These are phyloP conservation scores for Colletotrichum sp. DNA, from an alignment of 2,329 filamentous ascomycete species.

Conservation along the genomic window DNA sequence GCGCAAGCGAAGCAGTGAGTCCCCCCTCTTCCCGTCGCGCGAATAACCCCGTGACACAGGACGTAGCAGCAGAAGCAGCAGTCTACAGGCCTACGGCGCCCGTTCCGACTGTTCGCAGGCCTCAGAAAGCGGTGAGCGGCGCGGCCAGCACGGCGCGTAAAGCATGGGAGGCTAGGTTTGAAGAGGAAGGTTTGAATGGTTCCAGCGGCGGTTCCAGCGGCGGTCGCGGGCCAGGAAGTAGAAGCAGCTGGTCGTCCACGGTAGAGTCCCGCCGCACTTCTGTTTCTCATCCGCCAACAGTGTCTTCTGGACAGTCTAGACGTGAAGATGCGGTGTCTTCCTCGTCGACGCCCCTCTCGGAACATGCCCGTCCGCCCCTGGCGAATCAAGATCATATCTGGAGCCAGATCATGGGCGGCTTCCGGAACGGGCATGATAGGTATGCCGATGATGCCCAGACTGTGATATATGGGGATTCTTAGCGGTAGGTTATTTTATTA, in stretches of 20 bases:
- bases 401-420: background rate
- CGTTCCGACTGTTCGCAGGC: background rate
- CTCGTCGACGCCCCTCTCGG: background rate
- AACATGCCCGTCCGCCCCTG: background rate
- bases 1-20: slow-evolving; percentile 4
- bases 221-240: background rate
- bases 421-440: background rate
- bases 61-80: background rate
- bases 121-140: background rate
- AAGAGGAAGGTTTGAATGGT: background rate
- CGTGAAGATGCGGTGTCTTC: background rate
- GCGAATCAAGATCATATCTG: background rate
- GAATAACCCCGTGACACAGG: slow-evolving; percentile 13
- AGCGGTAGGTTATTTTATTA: background rate
- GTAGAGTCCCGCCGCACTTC: background rate
- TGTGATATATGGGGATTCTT: background rate
- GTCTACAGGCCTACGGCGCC: background rate
- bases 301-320: background rate
- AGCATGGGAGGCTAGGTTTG: background rate
- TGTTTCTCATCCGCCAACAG: background rate
- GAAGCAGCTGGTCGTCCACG: background rate
- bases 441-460: background rate
- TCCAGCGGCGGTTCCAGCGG: background rate
- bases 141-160: background rate
- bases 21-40: background rate